Evolutionary conservation across 805 yeast species (phyloP).

Genomic region (Pichia heedii): DNA sequence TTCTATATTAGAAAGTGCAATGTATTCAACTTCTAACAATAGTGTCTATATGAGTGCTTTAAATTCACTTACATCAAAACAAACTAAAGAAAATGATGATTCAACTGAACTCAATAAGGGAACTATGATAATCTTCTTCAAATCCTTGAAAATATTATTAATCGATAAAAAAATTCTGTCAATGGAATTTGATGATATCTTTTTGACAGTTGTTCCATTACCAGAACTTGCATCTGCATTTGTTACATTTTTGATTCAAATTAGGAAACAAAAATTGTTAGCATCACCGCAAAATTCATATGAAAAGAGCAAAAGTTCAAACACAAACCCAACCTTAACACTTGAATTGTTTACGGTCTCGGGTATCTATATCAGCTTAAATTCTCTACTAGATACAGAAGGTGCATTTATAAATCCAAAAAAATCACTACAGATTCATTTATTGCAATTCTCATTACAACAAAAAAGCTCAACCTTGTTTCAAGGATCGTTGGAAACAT

Average conservation of each 20-base stretch:
- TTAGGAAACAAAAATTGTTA: conserved; percentile 13
- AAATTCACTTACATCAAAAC: conserved; percentile 15
- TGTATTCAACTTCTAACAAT: conserved; percentile 61
- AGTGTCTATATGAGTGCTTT: conserved; percentile 71
- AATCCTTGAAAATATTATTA: conserved; percentile 1
- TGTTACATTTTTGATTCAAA: conserved; percentile 30
- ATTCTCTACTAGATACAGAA: conserved; percentile 33
- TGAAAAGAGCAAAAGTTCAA: neutral
- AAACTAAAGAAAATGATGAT: neutral
- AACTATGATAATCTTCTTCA: conserved; percentile 1
- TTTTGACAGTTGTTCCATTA: conserved; percentile 37
- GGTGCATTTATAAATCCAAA: conserved; percentile 35
- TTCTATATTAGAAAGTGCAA: conserved; percentile 43
- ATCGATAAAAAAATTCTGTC: conserved; percentile 24
- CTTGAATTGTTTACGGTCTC: conserved; percentile 33
- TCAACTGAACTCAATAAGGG: neutral
- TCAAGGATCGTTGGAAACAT: conserved; percentile 39
- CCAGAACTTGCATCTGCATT: conserved; percentile 31
- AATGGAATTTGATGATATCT: conserved; percentile 32
- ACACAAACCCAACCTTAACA: conserved; percentile 7
- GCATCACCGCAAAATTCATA: conserved; percentile 7
- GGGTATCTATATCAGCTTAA: conserved; percentile 33
- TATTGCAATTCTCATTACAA: conserved; percentile 30
- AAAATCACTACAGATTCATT: conserved; percentile 21
- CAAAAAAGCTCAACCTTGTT: conserved; percentile 34